These are phyloP conservation scores for Chalciporus sphaerocephalus DNA, from an alignment of 768 basidiomycete species.

Conservation along the genomic window DNA sequence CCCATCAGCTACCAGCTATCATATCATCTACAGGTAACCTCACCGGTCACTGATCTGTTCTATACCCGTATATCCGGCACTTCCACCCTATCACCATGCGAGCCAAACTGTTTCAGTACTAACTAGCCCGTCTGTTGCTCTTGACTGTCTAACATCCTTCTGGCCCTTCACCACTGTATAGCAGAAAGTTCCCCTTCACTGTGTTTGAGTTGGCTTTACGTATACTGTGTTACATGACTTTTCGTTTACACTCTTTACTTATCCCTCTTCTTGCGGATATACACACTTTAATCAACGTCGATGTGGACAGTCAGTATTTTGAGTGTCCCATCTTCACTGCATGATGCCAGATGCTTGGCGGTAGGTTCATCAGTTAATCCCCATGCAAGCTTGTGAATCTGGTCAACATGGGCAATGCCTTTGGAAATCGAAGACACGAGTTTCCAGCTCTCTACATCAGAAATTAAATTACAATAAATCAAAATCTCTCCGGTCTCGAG, in stretches of 20 bases:
- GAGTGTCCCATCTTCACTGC: conserved; percentile 91
- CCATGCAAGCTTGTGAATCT: conserved; percentile 82
- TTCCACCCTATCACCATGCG: conserved; percentile 29
- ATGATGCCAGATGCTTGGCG: conserved; percentile 67
- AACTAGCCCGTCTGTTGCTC: conserved; percentile 27
- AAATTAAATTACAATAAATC: conserved; percentile 45
- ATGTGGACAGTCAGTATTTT: conserved; percentile 64
- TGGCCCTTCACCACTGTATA: conserved; percentile 63
- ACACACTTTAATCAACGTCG: conserved; percentile 44
- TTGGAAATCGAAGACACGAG: conserved; percentile 43
- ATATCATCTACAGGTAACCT: conserved; percentile 44
- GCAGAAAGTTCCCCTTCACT: conserved; percentile 33
- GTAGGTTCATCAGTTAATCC: conserved; percentile 40
- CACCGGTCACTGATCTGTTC: conserved; percentile 36
- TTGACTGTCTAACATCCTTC: conserved; percentile 38
- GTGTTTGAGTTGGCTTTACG: conserved; percentile 17
- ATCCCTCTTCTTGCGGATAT: conserved; percentile 17
- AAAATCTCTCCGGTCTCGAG: conserved; percentile 76
- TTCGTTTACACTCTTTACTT: conserved; percentile 11
- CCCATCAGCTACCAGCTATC: conserved; percentile 45
- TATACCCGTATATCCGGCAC: conserved; percentile 70
- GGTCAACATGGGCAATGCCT: conserved; percentile 62
- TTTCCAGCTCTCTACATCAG: conserved; percentile 42
- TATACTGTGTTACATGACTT: conserved; percentile 28
- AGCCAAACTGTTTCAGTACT: conserved; percentile 64